Percentiles rank a stretch among this genome's conserved stretches.
Evolutionary conservation across 192 early-diverging fungal species (phyloP).

Genomic region (Backusella tuberculispora): DNA sequence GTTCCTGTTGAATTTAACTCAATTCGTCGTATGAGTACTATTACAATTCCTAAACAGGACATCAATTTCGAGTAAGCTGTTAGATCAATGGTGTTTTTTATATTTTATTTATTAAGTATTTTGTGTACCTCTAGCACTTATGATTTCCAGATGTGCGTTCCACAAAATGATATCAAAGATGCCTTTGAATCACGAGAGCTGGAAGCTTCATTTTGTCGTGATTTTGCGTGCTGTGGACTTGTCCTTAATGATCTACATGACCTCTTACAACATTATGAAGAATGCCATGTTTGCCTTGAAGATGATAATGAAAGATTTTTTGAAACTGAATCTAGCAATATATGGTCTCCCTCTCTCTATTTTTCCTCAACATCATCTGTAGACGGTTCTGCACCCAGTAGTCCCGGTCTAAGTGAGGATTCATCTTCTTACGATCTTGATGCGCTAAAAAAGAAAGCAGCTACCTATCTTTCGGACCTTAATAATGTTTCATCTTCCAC

Average conservation of each 20-base stretch:
- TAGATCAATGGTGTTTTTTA: background rate
- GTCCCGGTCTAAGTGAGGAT: slow-evolving; percentile 4
- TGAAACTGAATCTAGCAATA: background rate
- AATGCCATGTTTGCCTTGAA: slow-evolving; percentile 87
- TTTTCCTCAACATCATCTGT: slow-evolving; percentile 13
- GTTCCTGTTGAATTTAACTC: slow-evolving; percentile 36
- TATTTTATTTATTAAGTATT: slow-evolving; percentile 4
- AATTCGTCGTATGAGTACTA: slow-evolving; percentile 37
- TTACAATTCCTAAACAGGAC: slow-evolving; percentile 37
- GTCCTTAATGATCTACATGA: slow-evolving; percentile 90
- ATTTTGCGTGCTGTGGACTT: slow-evolving; percentile 94
- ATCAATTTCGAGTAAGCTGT: slow-evolving; percentile 40
- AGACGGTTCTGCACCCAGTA: background rate
- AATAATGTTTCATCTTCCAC: background rate
- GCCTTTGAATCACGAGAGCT: slow-evolving; percentile 62
- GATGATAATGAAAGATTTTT: slow-evolving; percentile 52
- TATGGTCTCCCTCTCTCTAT: slow-evolving; percentile 20
- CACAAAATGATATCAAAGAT: slow-evolving; percentile 23
- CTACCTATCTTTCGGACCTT: slow-evolving; percentile 23
- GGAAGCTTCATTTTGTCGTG: slow-evolving; percentile 89
- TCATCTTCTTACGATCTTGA: slow-evolving; percentile 6
- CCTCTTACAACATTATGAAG: slow-evolving; percentile 95
- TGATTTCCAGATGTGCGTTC: slow-evolving; percentile 33
- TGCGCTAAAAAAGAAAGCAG: slow-evolving; percentile 32
- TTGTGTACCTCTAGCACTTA: slow-evolving; percentile 18